These are phyloP conservation scores for Xylaria hypoxylon DNA, from an alignment of 2,329 filamentous ascomycete species.

Conservation along the genomic window DNA sequence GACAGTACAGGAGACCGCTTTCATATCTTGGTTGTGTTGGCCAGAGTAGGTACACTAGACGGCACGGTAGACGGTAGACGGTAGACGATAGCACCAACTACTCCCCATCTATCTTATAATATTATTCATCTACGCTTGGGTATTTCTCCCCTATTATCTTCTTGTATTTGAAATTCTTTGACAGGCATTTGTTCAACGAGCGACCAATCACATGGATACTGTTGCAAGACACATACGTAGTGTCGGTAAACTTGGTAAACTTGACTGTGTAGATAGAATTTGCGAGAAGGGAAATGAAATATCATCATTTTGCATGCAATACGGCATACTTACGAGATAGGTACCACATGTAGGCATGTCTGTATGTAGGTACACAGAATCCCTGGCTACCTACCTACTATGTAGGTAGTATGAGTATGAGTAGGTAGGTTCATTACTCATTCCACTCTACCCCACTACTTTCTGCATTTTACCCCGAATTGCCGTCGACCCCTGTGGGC, in stretches of 20 bases:
- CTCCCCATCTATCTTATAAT: too few relatives aligned
- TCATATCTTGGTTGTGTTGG: background rate
- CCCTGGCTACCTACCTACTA: background rate
- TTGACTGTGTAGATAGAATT: background rate
- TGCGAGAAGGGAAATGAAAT: background rate
- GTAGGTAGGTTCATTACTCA: too few relatives aligned
- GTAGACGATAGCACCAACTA: too few relatives aligned
- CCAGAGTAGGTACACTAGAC: too few relatives aligned
- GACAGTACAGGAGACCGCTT: background rate
- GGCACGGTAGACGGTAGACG: too few relatives aligned
- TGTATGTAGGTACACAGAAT: background rate
- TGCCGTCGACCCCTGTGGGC: constrained; percentile 22
- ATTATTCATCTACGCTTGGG: background rate
- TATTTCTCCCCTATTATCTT: background rate
- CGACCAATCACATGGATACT: background rate
- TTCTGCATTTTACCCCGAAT: constrained; percentile 28
- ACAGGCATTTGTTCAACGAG: background rate
- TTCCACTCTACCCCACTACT: background rate
- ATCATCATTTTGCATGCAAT: background rate
- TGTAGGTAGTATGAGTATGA: too few relatives aligned
- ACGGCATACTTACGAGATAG: constrained; percentile 18
- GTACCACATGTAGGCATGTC: too few relatives aligned
- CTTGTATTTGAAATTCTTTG: background rate
- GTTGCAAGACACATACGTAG: background rate
- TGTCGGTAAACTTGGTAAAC: background rate